Evolutionary conservation across 352 stramenopile species (phyloP), one percentile per base, ranked within the genome.

Genomic region (Globisporangium cylindrosporum): DNA sequence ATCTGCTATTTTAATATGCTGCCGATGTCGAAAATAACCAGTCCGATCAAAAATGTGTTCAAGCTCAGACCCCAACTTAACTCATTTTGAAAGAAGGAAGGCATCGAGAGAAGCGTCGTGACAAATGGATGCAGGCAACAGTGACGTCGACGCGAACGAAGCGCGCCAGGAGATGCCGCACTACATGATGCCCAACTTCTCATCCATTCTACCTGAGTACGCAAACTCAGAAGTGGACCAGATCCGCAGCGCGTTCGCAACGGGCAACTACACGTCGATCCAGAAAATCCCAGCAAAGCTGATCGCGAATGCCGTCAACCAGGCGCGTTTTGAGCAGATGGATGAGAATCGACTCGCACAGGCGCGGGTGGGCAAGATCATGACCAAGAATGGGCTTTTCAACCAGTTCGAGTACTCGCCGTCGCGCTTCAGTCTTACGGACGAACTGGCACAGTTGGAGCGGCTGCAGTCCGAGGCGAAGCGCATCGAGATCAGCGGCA

Each of bases 101-200:
- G 22, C 27, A 36, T 51, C 14, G 20, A 18, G 20, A 61, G 10
- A 48, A 64, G 8, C 18, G 1, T 43, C 36, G 58, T 24, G 20
- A n/a, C 5, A 60, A 51, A 64, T 72, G 56, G 59, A 73, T 46
- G 32, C 27, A 9, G 57, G 56, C 58, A 65, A 73, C 61, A 53
- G 67, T 25, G 56, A 68, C 3, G 59, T 9, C 27, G 62, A 58
- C 20, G 66, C 43, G 8, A 18, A 54, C 53, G 59, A 64, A 20
- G 48, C 10, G 24, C 36, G 24, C 14, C 49, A 59, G 10, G 61
- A 71, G 62, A 72, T 81, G n/a, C 86, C 84, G 51, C 74, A 87
- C 71, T 94, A 94, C 71, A 94, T 94, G 86, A 77, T 77, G 15
- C 87, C 87, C 68, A 94, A 90, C 59, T 94, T 94, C 69, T 80